A percentile compares a stretch with the other conserved stretches of the same genome.
Evolutionary conservation across 257 asterid species (phyloP).

Genomic region (Lavandula angustifolia): DNA sequence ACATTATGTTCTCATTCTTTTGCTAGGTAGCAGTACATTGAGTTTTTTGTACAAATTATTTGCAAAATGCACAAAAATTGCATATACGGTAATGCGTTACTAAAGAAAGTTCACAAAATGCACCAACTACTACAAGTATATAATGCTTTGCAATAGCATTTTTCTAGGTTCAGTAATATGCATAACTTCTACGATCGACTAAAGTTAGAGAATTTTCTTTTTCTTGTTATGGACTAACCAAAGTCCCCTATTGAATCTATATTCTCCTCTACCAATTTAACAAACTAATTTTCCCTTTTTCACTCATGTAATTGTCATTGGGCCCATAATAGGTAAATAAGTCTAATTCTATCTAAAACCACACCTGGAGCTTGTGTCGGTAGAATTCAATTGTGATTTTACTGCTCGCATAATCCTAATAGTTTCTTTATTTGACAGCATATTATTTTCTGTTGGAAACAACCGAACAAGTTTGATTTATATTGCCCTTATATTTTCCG

Average conservation of each 20-base stretch:
- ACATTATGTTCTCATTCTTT: constrained; percentile 7
- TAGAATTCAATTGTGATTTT: not conserved
- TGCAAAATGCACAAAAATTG: not conserved
- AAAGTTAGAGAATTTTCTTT: not conserved
- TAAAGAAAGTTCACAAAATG: not conserved
- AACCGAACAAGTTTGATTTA: not conserved
- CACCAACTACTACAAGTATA: not conserved
- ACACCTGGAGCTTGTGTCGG: not conserved
- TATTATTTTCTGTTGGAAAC: constrained; percentile 10
- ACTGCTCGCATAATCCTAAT: constrained; percentile 12
- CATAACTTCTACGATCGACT: not conserved
- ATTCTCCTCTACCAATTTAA: not conserved
- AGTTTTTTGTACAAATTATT: not conserved
- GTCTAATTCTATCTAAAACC: not conserved
- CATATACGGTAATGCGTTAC: not conserved
- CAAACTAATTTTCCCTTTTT: not conserved
- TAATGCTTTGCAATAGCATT: not conserved
- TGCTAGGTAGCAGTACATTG: constrained; percentile 1
- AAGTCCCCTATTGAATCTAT: not conserved
- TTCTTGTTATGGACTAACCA: constrained; percentile 5
- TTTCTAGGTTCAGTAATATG: constrained; percentile 2
- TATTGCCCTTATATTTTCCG: not conserved
- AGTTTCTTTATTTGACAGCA: constrained; percentile 2
- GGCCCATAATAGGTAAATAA: constrained; percentile 4
- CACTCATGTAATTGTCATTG: not conserved